Conservation (phyloP, 2,329 filamentous ascomycete genomes). For the Orbilia brochopaga region DNA sequence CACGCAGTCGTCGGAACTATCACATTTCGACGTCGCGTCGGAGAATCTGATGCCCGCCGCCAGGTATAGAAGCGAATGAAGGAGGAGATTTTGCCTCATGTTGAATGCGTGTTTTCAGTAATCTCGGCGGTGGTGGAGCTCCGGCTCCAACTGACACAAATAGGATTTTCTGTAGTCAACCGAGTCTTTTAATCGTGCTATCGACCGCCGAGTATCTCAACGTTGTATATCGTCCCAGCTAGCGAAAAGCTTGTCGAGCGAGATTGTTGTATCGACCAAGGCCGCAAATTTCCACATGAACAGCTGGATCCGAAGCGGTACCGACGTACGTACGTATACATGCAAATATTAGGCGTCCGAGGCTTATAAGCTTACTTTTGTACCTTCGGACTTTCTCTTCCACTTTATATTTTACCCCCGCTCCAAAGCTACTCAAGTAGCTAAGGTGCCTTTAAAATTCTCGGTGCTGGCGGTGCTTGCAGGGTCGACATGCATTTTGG, state of each 20-base stretch:
- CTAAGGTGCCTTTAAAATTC: neutral
- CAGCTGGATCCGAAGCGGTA: slow-evolving; percentile 1
- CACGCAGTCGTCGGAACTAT: slow-evolving; percentile 32
- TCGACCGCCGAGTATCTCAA: neutral
- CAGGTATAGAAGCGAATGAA: slow-evolving; percentile 30
- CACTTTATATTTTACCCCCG: neutral
- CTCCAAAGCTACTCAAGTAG: neutral
- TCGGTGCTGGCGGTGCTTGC: neutral
- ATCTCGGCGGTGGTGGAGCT: neutral
- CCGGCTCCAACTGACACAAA: neutral
- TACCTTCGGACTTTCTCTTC: neutral
- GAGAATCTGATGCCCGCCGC: slow-evolving; percentile 16
- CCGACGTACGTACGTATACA: neutral
- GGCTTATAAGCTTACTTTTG: slow-evolving; percentile 1
- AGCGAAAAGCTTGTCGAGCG: neutral
- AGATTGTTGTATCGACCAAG: neutral
- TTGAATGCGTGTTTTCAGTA: slow-evolving; percentile 9
- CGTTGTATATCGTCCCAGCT: neutral
- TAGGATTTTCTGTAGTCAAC: neutral
- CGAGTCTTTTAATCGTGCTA: too few relatives aligned
- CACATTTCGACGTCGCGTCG: slow-evolving; percentile 9
- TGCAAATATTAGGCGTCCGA: neutral
- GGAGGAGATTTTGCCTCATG: slow-evolving; percentile 27
- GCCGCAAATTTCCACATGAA: neutral
- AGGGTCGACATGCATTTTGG: slow-evolving; percentile 2